Conservation (phyloP, 805 yeast genomes). For the Saturnispora quitensis region DNA sequence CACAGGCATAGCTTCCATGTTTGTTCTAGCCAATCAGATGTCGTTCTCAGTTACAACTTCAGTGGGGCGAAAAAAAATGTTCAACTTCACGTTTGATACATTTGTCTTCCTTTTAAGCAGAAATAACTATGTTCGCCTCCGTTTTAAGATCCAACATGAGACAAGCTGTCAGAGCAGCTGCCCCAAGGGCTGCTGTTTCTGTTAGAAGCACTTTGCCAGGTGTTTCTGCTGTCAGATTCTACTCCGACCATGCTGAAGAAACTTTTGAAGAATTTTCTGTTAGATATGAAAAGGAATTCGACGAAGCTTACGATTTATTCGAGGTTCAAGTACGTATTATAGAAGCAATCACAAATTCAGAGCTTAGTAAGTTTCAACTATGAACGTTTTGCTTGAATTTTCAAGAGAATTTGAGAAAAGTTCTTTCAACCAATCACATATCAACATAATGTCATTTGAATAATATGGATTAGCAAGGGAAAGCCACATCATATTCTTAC, state of each 20-base stretch:
- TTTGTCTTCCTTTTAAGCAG: neutral
- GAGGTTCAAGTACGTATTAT: constrained; percentile 52
- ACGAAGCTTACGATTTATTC: constrained; percentile 80
- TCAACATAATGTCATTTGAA: neutral
- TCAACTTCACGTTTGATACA: neutral
- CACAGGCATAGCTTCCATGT: constrained; percentile 30
- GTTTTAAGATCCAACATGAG: constrained; percentile 20
- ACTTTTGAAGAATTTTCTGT: constrained; percentile 90
- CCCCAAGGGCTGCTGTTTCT: constrained; percentile 21
- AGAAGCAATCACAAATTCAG: neutral
- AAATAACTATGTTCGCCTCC: constrained; percentile 25
- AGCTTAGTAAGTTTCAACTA: neutral
- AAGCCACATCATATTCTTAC: no score
- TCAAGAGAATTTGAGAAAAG: neutral
- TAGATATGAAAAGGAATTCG: constrained; percentile 90
- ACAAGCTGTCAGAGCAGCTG: constrained; percentile 28
- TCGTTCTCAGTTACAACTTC: neutral
- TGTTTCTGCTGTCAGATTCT: constrained; percentile 39
- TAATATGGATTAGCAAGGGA: neutral
- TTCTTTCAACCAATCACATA: neutral
- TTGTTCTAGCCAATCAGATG: constrained; percentile 1
- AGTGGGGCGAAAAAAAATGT: neutral
- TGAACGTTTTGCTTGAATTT: neutral
- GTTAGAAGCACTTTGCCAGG: constrained; percentile 12
- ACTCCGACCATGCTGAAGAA: constrained; percentile 83